Base-by-base conservation (phyloP, 2,329 filamentous ascomycete species). In the Claviceps spartinae region DNA sequence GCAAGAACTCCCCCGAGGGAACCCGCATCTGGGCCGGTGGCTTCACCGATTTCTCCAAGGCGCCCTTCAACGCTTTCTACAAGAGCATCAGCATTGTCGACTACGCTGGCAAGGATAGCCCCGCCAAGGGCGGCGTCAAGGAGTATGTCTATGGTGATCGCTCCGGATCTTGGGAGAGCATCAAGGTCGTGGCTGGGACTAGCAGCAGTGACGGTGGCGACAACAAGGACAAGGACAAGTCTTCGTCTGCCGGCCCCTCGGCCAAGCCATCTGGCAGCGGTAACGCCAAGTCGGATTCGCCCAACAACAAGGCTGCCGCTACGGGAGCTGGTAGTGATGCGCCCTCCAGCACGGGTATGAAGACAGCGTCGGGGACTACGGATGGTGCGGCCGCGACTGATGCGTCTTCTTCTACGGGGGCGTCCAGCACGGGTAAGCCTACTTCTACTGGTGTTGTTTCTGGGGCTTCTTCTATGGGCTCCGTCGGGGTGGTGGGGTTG, bases 11-110 rank as follows among this genome's bases (percentile, higher is more conserved):
- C 59, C 63, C 78, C 38, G 65, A 77, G 54, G 88, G 88, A 54
- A 93, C 88, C 37, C 85, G 89, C 55, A 58, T 76, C 54, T 85
- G 81, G 81, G 79, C 80, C 52, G 84, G 82, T 57, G 85, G 85
- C 54, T 62, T 62, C 59, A 68, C 72, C 56, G 67, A 74, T 58
- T 74, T 71, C 61, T 60, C 56, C 47, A 53, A 71, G 55, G 71
- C 62, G 41, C 70, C 72, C 5, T 72, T 72, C 62, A 60, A 60
- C 2, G 71, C 68, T 51, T 69, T 68, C 62, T 72, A 73, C 65
- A 68, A 73, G 69, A 67, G 65, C 50, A 60, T 75, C 52, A 67
- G 61, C 36, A 66, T 75, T 52, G 59, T 64, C 47, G 72, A 75
- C 57, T 73, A 73, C 57, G 65, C 68, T 53, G 68, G 69, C 38